phyloP scores from a whole-genome alignment of 306 rosid genomes.

The Pterocarpus macrocarpus region DNA sequence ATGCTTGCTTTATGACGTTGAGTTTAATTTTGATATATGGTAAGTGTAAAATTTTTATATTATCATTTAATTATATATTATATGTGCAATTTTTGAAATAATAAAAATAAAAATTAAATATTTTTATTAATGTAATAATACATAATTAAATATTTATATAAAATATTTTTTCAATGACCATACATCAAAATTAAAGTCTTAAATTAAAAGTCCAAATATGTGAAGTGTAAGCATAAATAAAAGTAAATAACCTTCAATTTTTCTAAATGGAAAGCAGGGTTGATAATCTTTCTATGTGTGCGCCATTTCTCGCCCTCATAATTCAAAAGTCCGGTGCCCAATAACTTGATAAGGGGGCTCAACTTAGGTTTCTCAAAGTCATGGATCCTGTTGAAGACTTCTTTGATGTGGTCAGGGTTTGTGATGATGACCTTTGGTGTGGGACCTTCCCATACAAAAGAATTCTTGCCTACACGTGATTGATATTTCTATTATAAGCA shows the following conservation, averaged over 20 bases:
- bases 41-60: too few species aligned
- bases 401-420: constrained; percentile 55
- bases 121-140: too few species aligned
- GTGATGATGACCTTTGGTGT: constrained; percentile 52
- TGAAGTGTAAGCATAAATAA: neutral
- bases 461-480: constrained; percentile 60
- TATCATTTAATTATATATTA: too few species aligned
- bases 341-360: constrained; percentile 42
- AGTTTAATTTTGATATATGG: too few species aligned
- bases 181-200: too few species aligned
- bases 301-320: constrained; percentile 60
- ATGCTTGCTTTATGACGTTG: too few species aligned
- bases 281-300: constrained; percentile 59
- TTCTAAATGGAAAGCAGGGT: constrained; percentile 57
- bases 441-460: constrained; percentile 60
- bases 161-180: too few species aligned
- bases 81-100: too few species aligned
- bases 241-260: constrained; percentile 60
- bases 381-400: constrained; percentile 31
- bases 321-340: constrained; percentile 36
- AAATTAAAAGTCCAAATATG: too few species aligned
- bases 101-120: too few species aligned
- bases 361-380: constrained; percentile 41
- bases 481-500: neutral
- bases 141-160: too few species aligned